Conservation (phyloP, 1,284 basidiomycete species). For the Ustilago shanxiensis region DNA sequence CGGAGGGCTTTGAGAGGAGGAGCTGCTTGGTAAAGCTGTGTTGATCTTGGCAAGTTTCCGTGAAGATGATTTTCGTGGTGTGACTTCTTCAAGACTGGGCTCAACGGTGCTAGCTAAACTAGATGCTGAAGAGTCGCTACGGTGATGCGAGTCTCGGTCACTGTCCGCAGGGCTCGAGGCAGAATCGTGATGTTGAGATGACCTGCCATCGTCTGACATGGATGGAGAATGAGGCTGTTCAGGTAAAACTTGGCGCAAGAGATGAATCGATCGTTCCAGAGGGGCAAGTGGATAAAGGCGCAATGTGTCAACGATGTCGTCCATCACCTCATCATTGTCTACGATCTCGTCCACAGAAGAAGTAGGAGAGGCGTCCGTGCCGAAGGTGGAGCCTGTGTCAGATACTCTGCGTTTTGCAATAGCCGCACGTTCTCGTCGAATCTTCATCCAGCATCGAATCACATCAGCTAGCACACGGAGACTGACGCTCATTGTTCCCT, state of each 20-base stretch:
- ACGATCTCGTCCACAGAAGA: constrained; percentile 29
- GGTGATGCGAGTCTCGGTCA: constrained; percentile 20
- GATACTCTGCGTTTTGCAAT: constrained; percentile 11
- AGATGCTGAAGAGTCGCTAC: constrained; percentile 27
- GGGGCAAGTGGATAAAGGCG: constrained; percentile 24
- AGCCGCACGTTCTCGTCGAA: constrained; percentile 21
- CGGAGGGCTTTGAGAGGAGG: background rate
- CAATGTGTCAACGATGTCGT: constrained; percentile 29
- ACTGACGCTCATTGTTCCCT: constrained; percentile 43
- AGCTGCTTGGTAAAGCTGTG: constrained; percentile 1
- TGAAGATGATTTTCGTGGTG: background rate
- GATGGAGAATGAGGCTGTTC: background rate
- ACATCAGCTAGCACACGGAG: constrained; percentile 37
- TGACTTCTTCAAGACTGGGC: constrained; percentile 3
- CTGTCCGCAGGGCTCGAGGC: constrained; percentile 13
- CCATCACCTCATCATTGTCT: constrained; percentile 41
- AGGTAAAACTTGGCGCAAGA: constrained; percentile 30
- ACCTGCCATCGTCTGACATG: background rate
- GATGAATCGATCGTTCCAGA: constrained; percentile 33
- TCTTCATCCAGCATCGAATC: constrained; percentile 42
- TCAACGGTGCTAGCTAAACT: constrained; percentile 36
- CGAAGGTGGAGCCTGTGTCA: background rate
- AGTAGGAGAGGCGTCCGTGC: background rate
- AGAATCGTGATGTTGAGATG: background rate
- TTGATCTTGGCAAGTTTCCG: constrained; percentile 33